Base-by-base conservation (phyloP, 2,329 filamentous ascomycete genomes). In the Rhinocladiella similis region DNA sequence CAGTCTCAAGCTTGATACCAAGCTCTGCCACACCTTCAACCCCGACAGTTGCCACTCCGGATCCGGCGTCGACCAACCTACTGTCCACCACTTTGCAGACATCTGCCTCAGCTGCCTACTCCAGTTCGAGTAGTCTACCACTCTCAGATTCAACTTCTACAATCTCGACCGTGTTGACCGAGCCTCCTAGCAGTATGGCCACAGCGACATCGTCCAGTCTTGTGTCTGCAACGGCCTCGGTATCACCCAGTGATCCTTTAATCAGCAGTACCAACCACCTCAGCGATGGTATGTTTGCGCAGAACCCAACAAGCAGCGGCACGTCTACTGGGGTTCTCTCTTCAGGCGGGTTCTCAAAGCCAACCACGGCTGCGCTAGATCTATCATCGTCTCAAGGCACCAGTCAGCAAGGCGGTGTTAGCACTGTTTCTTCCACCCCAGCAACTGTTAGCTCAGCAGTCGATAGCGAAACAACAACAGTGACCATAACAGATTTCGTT, bases 401-500 rank as follows among this genome's bases (percentile, higher is more conserved):
- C n/a, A 35, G 35, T 35, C 35, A 18, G 16, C 19, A 22, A 12
- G 47, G 14, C 20, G 13, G 16, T 3, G 43, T 41, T 9, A 19
- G 13, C 35, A 48, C 43, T 10, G 29, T 33, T 16, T 41, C 52
- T 22, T 48, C 29, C 13, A 46, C 9, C 22, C 19, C 13, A 4
- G 13, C 20, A n/a, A 16, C 22, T 27, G 25, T 22, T 25, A 16
- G 22, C 43, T 25, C 43, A n/a, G n/a, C 43, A 46, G 22, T 9
- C 22, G 25, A 22, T n/a, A 46, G 43, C n/a, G 43, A 46, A 25
- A 27, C 20, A 25, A 27, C 20, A 20, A 46, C 43, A n/a, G 43
- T 43, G 16, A 60, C 52, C 14, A 46, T 50, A 25, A 57, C 54
- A n/a, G 57, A 53, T 27, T 47, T 36, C 20, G 36, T 59, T 50